Percentiles rank a stretch among this genome's conserved stretches.
phyloP scores from a whole-genome alignment of 768 basidiomycete genomes.

The Lactarius evosmus region DNA sequence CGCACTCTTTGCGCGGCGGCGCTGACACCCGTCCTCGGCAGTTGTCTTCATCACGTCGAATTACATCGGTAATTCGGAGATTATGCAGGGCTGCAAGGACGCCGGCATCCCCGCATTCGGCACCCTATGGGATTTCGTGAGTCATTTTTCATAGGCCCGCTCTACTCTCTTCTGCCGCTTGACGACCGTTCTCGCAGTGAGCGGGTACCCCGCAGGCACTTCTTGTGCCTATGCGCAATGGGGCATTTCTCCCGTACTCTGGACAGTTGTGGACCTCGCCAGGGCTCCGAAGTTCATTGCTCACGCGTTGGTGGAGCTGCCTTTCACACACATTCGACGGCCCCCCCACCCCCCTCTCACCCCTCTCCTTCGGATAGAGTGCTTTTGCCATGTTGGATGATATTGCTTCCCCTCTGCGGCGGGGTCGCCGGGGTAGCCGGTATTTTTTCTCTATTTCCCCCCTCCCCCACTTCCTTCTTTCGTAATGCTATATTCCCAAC shows the following conservation, averaged over 20 bases:
- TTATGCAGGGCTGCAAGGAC: slow-evolving; percentile 41
- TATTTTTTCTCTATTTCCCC: no score
- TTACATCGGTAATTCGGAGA: slow-evolving; percentile 41
- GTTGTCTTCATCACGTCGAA: slow-evolving; percentile 47
- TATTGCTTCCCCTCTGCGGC: neutral
- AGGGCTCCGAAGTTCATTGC: neutral
- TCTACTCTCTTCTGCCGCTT: neutral
- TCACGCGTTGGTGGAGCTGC: neutral
- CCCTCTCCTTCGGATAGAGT: neutral
- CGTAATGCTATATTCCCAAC: neutral
- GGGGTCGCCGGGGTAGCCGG: neutral
- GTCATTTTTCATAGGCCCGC: neutral
- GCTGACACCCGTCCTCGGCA: slow-evolving; percentile 10
- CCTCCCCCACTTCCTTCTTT: neutral
- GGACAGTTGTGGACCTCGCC: neutral
- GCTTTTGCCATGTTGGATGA: neutral
- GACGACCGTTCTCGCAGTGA: slow-evolving; percentile 17
- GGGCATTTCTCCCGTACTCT: neutral
- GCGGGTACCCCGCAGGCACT: neutral
- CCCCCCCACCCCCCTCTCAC: neutral
- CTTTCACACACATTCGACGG: neutral
- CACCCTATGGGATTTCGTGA: slow-evolving; percentile 31
- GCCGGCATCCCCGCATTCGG: slow-evolving; percentile 41
- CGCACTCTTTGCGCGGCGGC: neutral
- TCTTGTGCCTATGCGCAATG: neutral